Base-by-base conservation (phyloP, 2,329 filamentous ascomycete species). In the Sporothrix schenckii region DNA sequence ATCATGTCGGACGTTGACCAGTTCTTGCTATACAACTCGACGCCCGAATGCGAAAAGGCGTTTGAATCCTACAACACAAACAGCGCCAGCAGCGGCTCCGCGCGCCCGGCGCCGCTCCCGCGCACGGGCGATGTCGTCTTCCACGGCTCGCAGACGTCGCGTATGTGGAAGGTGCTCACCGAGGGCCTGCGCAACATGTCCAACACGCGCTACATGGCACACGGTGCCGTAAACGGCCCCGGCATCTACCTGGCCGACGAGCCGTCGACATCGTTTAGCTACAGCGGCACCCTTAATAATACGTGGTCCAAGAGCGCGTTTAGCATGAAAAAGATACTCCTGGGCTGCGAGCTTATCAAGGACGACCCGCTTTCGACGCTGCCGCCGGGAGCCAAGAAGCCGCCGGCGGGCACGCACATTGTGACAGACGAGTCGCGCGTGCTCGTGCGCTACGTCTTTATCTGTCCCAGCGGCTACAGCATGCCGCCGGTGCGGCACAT, bases 401-500 rank as follows among this genome's bases (percentile, higher is more conserved):
- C 66, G 7, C 70, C 70, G 2, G 16, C 66, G 1, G 69, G 70
- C 5, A 72, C 67, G 21, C 72, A 75, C 54, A 68, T 71, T 34
- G 71, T 74, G 13, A 66, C 68, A 2, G 73, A 73, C 44, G 72
- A 73, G 68, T 69, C 63, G 49, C 63, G 73, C 34, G 71, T 76
- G 24, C 69, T 72, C 10, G 73, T 76, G 39, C 70, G 75, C n/a
- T 76, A 76, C 66, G 71, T 76, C 3, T 74, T 76, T 27, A 58
- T 76, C 34, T 75, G 73, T 39, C 73, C 75, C 7, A 34, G 34
- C n/a, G 66, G 47, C 3, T 76, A 72, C 61, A 24, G 14, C 21
- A 63, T 72, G 68, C 75, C 75, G 10, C 67, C 66, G n/a, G 69
- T 69, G 52, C 72, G 72, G 47, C 71, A 73, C 30, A 69, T 76